Base-by-base conservation (phyloP, 169 alveolate species). In the Eimeria necatrix region DNA sequence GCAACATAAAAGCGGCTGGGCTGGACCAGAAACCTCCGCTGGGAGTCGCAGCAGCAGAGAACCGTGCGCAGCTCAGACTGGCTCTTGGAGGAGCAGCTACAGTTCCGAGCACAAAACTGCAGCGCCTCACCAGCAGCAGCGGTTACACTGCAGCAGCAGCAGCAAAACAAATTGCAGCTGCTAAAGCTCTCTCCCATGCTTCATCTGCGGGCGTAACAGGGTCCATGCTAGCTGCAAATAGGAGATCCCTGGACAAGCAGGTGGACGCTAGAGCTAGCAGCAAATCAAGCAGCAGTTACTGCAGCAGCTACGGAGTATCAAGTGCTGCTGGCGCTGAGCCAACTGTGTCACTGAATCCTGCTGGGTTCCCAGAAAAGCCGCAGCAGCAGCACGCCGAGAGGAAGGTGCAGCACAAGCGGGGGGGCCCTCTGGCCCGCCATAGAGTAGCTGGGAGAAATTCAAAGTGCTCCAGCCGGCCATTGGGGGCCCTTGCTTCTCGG, bases 1-100 rank as follows among this genome's bases (percentile, higher is more conserved):
- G 83, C 83, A 71, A 14, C 83, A 8, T 49, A n/a, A 71, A 52
- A 81, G 52, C 46, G 2, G n/a, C 70, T 10, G 90, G 70, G 9
- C 53, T 26, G 16, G 70, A 24, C 61, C 53, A 53, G 18, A 51
- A 20, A 51, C 74, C 60, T n/a, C 71, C 32, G 26, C 52, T 52
- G 26, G 83, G 56, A 26, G 83, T 22, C 4, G 83, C 16, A 20
- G 78, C 78, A n/a, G 78, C 78, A 68, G 41, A 32, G 41, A 32
- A 32, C 41, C 41, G 41, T 32, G 41, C 2, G 2, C 41, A 32
- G 41, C 41, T 32, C 3, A 32, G 41, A 2, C 2, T 32, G 41
- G 41, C 41, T 32, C 41, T 32, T 32, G 41, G 41, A 32, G 41
- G 41, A 32, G 41, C 41, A 32, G 41, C 41, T 0, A 32, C 41